A percentile compares a stretch with the other conserved stretches of the same genome.
These are phyloP conservation scores for Neonectria coccinea DNA, from an alignment of 2,329 filamentous ascomycete species.

Conservation along the genomic window DNA sequence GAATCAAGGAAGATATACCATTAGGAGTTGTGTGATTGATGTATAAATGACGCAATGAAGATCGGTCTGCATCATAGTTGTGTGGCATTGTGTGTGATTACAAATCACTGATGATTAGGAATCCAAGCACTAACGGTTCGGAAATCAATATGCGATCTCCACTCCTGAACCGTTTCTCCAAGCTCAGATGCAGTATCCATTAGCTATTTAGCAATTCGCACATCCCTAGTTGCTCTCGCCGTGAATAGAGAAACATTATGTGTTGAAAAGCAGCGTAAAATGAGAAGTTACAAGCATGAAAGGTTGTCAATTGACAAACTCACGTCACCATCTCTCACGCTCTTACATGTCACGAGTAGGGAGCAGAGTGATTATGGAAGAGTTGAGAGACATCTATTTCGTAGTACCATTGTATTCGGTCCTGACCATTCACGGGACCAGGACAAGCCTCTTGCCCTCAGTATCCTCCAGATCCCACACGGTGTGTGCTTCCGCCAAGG, in stretches of 20 bases:
- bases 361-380: no score
- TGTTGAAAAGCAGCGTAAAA: not conserved
- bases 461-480: constrained; percentile 19
- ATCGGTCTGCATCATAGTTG: not conserved
- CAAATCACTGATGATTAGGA: not conserved
- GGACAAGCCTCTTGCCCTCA: constrained; percentile 17
- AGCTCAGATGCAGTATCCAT: not conserved
- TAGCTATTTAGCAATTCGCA: not conserved
- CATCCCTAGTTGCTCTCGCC: not conserved
- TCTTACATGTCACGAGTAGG: no score
- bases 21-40: not conserved
- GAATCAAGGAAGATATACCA: not conserved
- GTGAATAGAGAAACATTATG: not conserved
- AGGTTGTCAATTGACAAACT: no score
- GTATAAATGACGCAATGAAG: not conserved
- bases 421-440: constrained; percentile 5
- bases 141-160: not conserved
- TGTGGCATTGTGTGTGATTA: not conserved
- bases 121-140: not conserved
- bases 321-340: no score
- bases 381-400: no score
- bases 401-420: no score
- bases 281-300: not conserved
- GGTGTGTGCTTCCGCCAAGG: constrained; percentile 18
- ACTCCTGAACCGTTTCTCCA: no score